Evolutionary conservation across 768 basidiomycete genomes (phyloP), one percentile per base, ranked within the genome.

Genomic region (Sporobolomyces pararoseus): DNA sequence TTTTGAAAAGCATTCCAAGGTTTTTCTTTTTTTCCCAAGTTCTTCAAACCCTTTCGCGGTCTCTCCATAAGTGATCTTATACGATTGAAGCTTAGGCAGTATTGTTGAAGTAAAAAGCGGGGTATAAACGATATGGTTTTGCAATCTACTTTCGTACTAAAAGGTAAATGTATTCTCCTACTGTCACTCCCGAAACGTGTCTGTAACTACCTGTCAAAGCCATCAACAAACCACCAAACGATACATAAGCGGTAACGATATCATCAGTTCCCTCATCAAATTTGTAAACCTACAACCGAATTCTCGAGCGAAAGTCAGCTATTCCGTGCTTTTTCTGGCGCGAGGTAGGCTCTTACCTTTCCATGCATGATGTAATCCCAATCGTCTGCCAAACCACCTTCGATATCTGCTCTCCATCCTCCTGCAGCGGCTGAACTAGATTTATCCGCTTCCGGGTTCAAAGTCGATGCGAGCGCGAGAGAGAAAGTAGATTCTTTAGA

Each of bases 351-450:
- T 75, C 82, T 74, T 73, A 94, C 92, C 87, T 94, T 98, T 37
- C 95, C 95, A 79, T 91, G 93, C 93, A 97, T 97, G 74, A 99
- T 95, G 82, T 98, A 99, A 77, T 97, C 94, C 77, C 92, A 99
- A 74, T 98, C 93, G 67, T 92, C 89, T 72, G 97, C 95, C 32
- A 99, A 79, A 64, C 87, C 81, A 73, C 90, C 89, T 44, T 75
- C 78, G 78, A 89, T 86, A 76, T 89, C 89, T 29, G 86, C 85
- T 77, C 75, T 49, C 82, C 83, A 63, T 86, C 89, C 63, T 83
- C 82, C 76, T 65, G 81, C 75, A 66, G 81, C 75, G 46, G 81
- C 80, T 12, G 82, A 80, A 13, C 81, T 75, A 67, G 81, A 75
- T 58, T 82, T 81, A 17, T 81, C 80, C 9, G 83, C 84, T 13